Evolutionary conservation across 176 grass and related monocot species (phyloP), one percentile per base, ranked within the genome.

Genomic region (Tillandsia leiboldiana): DNA sequence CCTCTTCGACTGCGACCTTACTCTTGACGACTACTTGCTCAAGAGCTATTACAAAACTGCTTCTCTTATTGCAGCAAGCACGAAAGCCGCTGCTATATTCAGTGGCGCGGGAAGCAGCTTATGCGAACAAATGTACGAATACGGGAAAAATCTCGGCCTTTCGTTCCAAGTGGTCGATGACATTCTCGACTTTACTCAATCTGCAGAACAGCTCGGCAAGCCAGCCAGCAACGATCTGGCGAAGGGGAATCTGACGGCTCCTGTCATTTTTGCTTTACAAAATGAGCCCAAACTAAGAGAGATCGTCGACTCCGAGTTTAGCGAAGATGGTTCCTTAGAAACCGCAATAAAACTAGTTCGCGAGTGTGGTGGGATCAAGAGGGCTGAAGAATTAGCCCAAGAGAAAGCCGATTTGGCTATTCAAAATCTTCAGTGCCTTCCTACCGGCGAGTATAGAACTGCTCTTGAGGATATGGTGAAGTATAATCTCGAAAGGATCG

Each of bases 1-100:
- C 8, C 89, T 99, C 1, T 90, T 90, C 11, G 72, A 93, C 64
- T 93, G 90, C 3, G 94, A 93, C 7, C 23, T 90, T 51, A 93
- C 87, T 12, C 82, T 99, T 0, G 87, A 99, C 3, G 89, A 99
- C 3, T 99, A 99, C 49, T 81, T 99, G 33, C 84, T 99, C 57
- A 99, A 99, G 84, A 93, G 89, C 80, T 99, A 99, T 48, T 99
- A 93, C 67, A 99, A 99, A 17, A 99, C 94, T 0, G 90, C 94
- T 12, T 90, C 94, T 15, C 80, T 99, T 24, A 70, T 99, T 8
- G 94, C 94, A 1, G 81, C 94, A 49, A 99, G 94, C 84, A 86
- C 90, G 50, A 93, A 86, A 69, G 83, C 87, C 1, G 94, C 94
- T 9, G 87, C 90, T 14, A 90, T 99, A 79, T 93, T 99, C 57